Base-by-base conservation (phyloP, 2,329 filamentous ascomycete species). In the Helicocarpus griseus region DNA sequence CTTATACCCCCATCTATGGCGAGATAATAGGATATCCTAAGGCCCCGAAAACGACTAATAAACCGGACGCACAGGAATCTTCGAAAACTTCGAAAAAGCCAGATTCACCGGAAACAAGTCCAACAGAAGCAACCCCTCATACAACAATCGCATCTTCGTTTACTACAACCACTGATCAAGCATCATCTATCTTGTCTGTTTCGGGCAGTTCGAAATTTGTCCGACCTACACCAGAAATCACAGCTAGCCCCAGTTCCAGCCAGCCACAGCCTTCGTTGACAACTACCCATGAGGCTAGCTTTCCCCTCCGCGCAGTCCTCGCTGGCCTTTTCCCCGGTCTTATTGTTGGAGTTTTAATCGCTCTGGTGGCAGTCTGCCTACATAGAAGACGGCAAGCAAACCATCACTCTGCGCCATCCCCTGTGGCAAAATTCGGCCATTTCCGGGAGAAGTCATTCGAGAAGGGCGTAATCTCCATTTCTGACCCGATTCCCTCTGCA, bases 351-450 rank as follows among this genome's bases (percentile, higher is more conserved):
- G 65, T 67, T 67, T 44, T 84, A 72, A 33, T 74, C 69, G 61
- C 78, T 78, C 33, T 80, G 76, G 57, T 74, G 66, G 63, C 82
- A 51, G 58, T 66, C 35, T 63, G 66, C 50, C 70, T 65, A 56
- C 57, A 71, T 49, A 63, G 70, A 46, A 63, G 64, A 48, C 56
- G 58, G 24, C 54, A 58, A 35, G 54, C 53, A 4, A 53, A 57
- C 48, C 59, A 60, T 26, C 48, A 31, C 17, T 33, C 29, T 11
- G 21, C 38, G 35, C 48, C 48, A 6, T 54, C 57, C 11, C 48
- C 53, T 2, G 46, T 53, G 3, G 50, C 55, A 4, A 68, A 65
- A 43, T 31, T 59, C 6, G 48, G 58, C 1, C 56, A 63, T 22
- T 59, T 65, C 43, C 65, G 64, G 24, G 59, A 64, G 41, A 63